Percentiles rank a stretch among this genome's conserved stretches.
These are phyloP conservation scores for Xenoacremonium recifei DNA, from an alignment of 2,329 filamentous ascomycete species.

Conservation along the genomic window DNA sequence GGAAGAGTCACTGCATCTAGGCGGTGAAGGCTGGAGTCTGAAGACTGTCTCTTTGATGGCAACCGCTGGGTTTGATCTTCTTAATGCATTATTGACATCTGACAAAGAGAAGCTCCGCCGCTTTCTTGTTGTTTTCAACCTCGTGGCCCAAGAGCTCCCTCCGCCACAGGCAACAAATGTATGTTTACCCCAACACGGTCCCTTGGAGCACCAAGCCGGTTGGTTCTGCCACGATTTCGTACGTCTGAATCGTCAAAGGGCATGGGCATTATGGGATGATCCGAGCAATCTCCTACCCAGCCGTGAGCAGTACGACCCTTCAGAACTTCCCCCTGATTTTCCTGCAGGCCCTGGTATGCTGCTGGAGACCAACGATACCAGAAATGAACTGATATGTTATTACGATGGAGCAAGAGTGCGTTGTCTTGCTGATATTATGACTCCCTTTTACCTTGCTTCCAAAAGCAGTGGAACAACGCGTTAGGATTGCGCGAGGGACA, in stretches of 20 bases:
- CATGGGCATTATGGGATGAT: background rate
- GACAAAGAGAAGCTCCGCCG: background rate
- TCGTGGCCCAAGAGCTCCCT: slow-evolving; percentile 1
- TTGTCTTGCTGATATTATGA: too few species aligned
- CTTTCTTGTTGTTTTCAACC: background rate
- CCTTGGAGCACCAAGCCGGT: background rate
- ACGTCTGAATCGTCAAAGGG: slow-evolving; percentile 4
- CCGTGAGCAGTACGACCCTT: too few species aligned
- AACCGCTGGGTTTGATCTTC: slow-evolving; percentile 4
- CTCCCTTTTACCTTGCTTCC: too few species aligned
- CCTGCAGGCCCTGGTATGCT: background rate
- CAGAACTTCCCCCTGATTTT: too few species aligned
- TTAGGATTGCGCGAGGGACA: too few species aligned
- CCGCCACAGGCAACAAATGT: slow-evolving; percentile 2
- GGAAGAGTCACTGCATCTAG: background rate
- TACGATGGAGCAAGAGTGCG: too few species aligned
- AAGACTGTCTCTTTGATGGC: slow-evolving; percentile 3
- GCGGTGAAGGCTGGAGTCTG: slow-evolving; percentile 1
- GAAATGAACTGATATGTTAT: background rate
- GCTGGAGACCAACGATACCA: background rate
- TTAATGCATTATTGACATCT: slow-evolving; percentile 1
- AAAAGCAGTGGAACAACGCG: too few species aligned
- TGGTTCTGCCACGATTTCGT: slow-evolving; percentile 7
- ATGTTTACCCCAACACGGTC: background rate
- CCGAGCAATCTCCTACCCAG: background rate